Base-by-base conservation (phyloP, 768 basidiomycete genomes). In the Tricholoma sp. region DNA sequence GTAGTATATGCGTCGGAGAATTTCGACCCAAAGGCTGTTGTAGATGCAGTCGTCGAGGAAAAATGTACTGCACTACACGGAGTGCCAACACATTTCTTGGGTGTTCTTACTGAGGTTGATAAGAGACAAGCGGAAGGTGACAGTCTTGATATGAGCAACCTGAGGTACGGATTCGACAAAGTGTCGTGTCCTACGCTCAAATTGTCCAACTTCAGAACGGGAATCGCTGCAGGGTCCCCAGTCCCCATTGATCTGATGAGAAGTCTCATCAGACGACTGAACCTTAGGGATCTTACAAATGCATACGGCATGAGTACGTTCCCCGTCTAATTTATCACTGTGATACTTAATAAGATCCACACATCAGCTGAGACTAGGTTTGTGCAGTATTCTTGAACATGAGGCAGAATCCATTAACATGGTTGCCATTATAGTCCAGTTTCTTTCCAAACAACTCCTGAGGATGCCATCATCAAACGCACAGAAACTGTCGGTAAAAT, bases 271-370 rank as follows among this genome's bases (percentile, higher is more conserved):
- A 67, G 74, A 18, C 82, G 83, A 61, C 61, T 93, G 55, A 88
- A 90, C 61, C 66, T 93, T 37, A 75, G 64, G 5, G 87, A 90
- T 42, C 69, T 93, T 39, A 91, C 91, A 0, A 85, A 82, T 56
- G 89, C 86, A 10, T 93, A 90, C 68, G 91, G 91, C 55, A 93
- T 93, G 91, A 92, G 91, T 93, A 59, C 57, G 86, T 79, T 20
- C 20, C 28, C 33, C 54, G 45, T 15, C 15, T 47, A 29, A 13
- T 37, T 37, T 33, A 33, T 31, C 6, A 17, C 44, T 34, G 57
- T 48, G 42, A 20, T 18, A n/a, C 32, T 45, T 52, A 29, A 61
- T 55, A 57, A 39, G 7, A 12, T 54, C n/a, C 17, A 45, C 52
- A 52, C 57, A 13, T 10, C 28, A 91, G 89, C 89, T 48, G 89